A percentile compares a stretch with the other conserved stretches of the same genome.
Evolutionary conservation across 2,329 filamentous ascomycete species (phyloP).

Genomic region (Aschersonia sp.): DNA sequence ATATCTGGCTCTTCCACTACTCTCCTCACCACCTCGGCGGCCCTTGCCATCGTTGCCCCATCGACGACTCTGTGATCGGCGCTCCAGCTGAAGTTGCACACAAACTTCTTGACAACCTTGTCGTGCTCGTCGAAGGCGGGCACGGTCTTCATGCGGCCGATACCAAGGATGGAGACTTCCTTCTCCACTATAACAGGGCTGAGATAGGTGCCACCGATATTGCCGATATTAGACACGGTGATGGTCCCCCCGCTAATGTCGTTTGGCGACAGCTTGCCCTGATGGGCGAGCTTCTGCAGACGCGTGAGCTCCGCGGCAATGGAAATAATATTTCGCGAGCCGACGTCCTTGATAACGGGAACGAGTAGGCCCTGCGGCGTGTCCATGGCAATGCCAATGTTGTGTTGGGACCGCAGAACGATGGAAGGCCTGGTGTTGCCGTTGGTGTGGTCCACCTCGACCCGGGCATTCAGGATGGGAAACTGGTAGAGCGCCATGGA

Average conservation of each 20-base stretch:
- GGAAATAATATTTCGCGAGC: constrained; percentile 57
- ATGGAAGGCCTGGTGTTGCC: constrained; percentile 56
- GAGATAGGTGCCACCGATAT: constrained; percentile 83
- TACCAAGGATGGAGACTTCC: constrained; percentile 82
- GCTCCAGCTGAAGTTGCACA: constrained; percentile 90
- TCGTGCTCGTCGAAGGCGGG: constrained; percentile 58
- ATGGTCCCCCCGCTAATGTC: constrained; percentile 84
- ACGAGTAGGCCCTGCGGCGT: constrained; percentile 80
- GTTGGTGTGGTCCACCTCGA: constrained; percentile 63
- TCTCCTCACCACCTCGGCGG: constrained; percentile 64
- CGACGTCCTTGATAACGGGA: constrained; percentile 79
- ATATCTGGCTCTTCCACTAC: constrained; percentile 74
- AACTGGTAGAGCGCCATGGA: constrained; percentile 71
- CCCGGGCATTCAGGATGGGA: constrained; percentile 74
- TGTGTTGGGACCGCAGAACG: constrained; percentile 70
- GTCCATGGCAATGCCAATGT: constrained; percentile 93
- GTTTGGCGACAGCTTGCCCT: constrained; percentile 58
- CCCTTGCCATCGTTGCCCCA: constrained; percentile 85
- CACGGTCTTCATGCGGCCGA: constrained; percentile 67
- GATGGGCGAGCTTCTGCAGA: constrained; percentile 56
- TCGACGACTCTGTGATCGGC: constrained; percentile 91
- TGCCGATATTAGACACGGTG: constrained; percentile 93
- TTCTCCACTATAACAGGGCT: constrained; percentile 81
- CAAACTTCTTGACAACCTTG: constrained; percentile 57
- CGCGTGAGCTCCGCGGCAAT: constrained; percentile 65